Percentiles rank a stretch among this genome's conserved stretches.
Evolutionary conservation across 2,329 filamentous ascomycete genomes (phyloP).

Genomic region (Aspergillus puulaauensis): DNA sequence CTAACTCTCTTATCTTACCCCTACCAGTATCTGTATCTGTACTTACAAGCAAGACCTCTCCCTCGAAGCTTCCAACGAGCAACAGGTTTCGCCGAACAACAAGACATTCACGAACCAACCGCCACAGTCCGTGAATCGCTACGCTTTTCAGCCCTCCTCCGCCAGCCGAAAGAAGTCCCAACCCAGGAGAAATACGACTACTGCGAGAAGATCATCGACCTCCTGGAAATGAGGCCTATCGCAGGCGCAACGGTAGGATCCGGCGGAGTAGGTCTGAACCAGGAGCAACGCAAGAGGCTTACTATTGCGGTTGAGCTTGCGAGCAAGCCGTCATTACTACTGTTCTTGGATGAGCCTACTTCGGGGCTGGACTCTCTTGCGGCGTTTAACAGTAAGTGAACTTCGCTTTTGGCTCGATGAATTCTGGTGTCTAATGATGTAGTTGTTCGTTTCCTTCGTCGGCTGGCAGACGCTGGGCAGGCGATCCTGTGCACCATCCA

Average conservation of each 20-base stretch:
- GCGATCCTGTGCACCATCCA: constrained; percentile 90
- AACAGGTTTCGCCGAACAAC: constrained; percentile 60
- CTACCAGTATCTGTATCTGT: no score
- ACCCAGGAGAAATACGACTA: constrained; percentile 65
- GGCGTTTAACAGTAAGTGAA: constrained; percentile 54
- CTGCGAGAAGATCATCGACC: constrained; percentile 66
- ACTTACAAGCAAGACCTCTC: constrained; percentile 32
- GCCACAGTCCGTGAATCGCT: constrained; percentile 67
- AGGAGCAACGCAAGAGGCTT: constrained; percentile 67
- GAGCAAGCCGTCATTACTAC: constrained; percentile 59
- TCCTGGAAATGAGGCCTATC: constrained; percentile 68
- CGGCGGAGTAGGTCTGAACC: constrained; percentile 59
- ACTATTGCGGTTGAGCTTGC: constrained; percentile 64
- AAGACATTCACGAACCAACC: constrained; percentile 66
- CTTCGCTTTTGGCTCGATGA: background rate
- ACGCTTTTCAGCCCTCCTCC: constrained; percentile 64
- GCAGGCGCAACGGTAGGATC: constrained; percentile 65
- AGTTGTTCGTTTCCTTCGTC: constrained; percentile 59
- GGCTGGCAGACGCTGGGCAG: constrained; percentile 71
- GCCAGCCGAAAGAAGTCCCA: constrained; percentile 59
- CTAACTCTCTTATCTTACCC: background rate
- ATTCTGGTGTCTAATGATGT: background rate
- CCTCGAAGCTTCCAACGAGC: constrained; percentile 53
- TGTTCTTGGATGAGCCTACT: constrained; percentile 65
- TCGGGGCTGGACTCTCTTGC: constrained; percentile 68